phyloP scores from a whole-genome alignment of 768 basidiomycete genomes.

The Amanita pallidorosea region DNA sequence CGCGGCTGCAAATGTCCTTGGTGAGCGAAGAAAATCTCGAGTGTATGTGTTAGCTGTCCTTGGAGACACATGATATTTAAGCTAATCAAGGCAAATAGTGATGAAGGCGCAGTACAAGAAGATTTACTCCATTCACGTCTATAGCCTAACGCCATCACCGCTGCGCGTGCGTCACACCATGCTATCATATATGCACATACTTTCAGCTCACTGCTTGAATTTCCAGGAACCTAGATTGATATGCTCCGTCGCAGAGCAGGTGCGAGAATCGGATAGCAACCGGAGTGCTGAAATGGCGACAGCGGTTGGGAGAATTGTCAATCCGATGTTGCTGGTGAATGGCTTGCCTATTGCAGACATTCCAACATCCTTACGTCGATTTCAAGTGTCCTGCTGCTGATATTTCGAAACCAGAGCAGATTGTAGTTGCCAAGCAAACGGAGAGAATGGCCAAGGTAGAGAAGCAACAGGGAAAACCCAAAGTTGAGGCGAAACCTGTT shows the following conservation, averaged over 20 bases:
- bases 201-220: not conserved
- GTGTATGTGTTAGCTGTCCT: constrained; percentile 27
- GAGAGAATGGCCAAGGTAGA: constrained; percentile 8
- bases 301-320: constrained; percentile 37
- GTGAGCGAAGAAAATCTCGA: constrained; percentile 58
- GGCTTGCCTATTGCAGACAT: constrained; percentile 9
- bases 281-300: constrained; percentile 29
- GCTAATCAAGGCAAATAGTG: constrained; percentile 23
- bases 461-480: constrained; percentile 9
- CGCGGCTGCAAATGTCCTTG: constrained; percentile 39
- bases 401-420: constrained; percentile 25
- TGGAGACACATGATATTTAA: not conserved
- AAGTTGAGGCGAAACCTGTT: constrained; percentile 15
- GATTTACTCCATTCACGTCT: constrained; percentile 52
- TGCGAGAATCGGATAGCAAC: constrained; percentile 30
- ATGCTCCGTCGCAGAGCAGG: constrained; percentile 26
- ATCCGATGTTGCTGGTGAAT: constrained; percentile 5
- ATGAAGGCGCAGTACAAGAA: constrained; percentile 40
- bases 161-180: constrained; percentile 35
- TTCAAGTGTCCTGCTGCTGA: constrained; percentile 20
- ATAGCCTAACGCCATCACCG: constrained; percentile 59
- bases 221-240: constrained; percentile 35
- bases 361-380: not conserved
- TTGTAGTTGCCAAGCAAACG: constrained; percentile 3
- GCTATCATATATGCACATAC: constrained; percentile 3